These are phyloP conservation scores for Citrus hindsii DNA, from an alignment of 345 rosid genomes.

Conservation along the genomic window DNA sequence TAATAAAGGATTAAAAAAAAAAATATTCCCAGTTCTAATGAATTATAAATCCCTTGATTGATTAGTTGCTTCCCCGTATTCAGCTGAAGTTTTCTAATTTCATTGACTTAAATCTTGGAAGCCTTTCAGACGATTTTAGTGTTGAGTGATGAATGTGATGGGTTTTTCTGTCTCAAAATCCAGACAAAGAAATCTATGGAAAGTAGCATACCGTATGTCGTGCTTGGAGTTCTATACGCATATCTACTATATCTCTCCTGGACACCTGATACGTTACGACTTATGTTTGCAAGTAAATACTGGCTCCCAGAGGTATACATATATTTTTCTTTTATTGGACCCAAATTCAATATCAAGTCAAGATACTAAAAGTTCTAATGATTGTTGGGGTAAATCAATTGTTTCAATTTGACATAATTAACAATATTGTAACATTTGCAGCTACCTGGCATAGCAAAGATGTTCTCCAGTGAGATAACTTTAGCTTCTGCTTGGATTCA, in stretches of 20 bases:
- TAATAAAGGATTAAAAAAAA: background rate
- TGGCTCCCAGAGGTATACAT: constrained; percentile 74
- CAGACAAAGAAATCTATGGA: constrained; percentile 83
- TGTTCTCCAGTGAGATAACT: constrained; percentile 84
- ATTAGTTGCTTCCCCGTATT: background rate
- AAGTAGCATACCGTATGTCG: constrained; percentile 58
- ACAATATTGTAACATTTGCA: constrained; percentile 19
- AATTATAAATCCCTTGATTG: background rate
- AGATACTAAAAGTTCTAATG: background rate
- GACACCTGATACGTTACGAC: constrained; percentile 68
- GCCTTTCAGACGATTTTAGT: background rate
- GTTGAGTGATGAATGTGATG: background rate
- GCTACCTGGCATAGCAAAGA: constrained; percentile 81
- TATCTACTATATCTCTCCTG: constrained; percentile 81
- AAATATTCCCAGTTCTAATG: background rate
- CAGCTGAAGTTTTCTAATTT: background rate
- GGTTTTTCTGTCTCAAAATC: constrained; percentile 3
- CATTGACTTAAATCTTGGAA: background rate
- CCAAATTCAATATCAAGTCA: background rate
- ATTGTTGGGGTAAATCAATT: background rate
- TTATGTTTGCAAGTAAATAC: constrained; percentile 77
- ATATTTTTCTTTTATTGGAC: background rate
- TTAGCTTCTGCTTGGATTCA: constrained; percentile 98
- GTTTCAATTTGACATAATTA: background rate
- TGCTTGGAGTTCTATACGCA: constrained; percentile 68